phyloP scores from a whole-genome alignment of 1,284 basidiomycete genomes.

The Stereum hirsutum region DNA sequence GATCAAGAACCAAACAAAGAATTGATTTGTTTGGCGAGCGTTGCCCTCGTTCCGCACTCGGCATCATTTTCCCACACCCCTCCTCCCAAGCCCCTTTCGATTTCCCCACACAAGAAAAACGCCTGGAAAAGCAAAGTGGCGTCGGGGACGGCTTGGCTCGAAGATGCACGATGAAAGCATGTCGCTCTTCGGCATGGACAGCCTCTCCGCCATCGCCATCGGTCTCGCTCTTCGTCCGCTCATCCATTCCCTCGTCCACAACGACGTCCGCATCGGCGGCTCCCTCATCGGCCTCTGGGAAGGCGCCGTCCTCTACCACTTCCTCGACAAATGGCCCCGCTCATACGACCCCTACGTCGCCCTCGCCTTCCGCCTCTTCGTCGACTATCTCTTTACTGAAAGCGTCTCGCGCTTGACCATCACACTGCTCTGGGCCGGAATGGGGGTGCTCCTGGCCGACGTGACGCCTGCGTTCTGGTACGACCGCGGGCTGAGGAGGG shows the following conservation, averaged over 20 bases:
- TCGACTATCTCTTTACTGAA: slow-evolving; percentile 59
- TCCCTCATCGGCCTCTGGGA: slow-evolving; percentile 68
- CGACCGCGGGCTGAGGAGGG: slow-evolving; percentile 44
- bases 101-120: too few relatives aligned
- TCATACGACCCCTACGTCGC: slow-evolving; percentile 58
- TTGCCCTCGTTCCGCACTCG: too few relatives aligned
- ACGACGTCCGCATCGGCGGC: slow-evolving; percentile 36
- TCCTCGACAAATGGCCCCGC: slow-evolving; percentile 49
- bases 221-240: slow-evolving; percentile 27
- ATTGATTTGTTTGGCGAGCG: too few relatives aligned
- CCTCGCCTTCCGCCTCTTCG: slow-evolving; percentile 51
- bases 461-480: slow-evolving; percentile 50
- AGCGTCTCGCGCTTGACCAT: slow-evolving; percentile 47
- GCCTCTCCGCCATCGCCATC: slow-evolving; percentile 25
- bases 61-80: too few relatives aligned
- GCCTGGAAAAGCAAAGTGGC: too few relatives aligned
- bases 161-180: slow-evolving; percentile 5
- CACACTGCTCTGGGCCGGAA: slow-evolving; percentile 53
- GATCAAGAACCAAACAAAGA: too few relatives aligned
- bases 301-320: slow-evolving; percentile 62
- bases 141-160: too few relatives aligned
- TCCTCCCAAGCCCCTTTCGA: too few relatives aligned
- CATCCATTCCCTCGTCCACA: slow-evolving; percentile 31
- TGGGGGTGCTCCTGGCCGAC: slow-evolving; percentile 63
- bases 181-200: slow-evolving; percentile 21